A percentile compares a stretch with the other conserved stretches of the same genome.
phyloP scores from a whole-genome alignment of 164 flowering plant genomes.

The Aristolochia fimbriata region DNA sequence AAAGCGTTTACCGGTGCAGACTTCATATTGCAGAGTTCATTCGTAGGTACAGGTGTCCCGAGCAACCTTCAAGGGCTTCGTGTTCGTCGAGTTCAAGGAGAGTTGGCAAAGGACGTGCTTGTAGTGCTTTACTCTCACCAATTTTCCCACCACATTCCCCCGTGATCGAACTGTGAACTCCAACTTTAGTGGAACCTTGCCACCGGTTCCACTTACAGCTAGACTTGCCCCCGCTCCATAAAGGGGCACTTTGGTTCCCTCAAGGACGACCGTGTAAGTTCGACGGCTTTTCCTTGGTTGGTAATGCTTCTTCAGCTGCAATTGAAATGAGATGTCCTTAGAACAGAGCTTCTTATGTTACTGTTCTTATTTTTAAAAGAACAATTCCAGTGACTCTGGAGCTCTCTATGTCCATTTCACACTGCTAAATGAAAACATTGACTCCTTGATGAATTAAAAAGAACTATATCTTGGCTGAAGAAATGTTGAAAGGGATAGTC shows the following conservation, averaged over 20 bases:
- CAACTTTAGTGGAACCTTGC: conserved; percentile 48
- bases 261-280: conserved; percentile 34
- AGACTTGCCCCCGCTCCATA: conserved; percentile 85
- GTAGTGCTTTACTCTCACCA: conserved; percentile 54
- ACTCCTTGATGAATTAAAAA: too few relatives aligned
- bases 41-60: conserved; percentile 43
- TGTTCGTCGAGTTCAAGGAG: conserved; percentile 31
- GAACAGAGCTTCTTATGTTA: neutral
- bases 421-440: too few relatives aligned
- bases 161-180: conserved; percentile 50
- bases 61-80: conserved; percentile 53
- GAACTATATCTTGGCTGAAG: too few relatives aligned
- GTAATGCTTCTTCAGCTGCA: conserved; percentile 82
- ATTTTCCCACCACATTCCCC: conserved; percentile 81
- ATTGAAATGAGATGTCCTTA: neutral
- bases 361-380: neutral
- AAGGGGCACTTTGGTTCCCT: conserved; percentile 69
- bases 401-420: too few relatives aligned
- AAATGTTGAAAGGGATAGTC: neutral
- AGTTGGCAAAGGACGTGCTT: conserved; percentile 38
- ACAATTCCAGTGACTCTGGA: too few relatives aligned
- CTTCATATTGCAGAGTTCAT: conserved; percentile 17
- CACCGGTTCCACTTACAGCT: conserved; percentile 22
- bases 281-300: conserved; percentile 81
- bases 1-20: too few relatives aligned